Evolutionary conservation across 208 protist genomes (phyloP), one percentile per base, ranked within the genome.

Genomic region (Herpetomonas muscarum): DNA sequence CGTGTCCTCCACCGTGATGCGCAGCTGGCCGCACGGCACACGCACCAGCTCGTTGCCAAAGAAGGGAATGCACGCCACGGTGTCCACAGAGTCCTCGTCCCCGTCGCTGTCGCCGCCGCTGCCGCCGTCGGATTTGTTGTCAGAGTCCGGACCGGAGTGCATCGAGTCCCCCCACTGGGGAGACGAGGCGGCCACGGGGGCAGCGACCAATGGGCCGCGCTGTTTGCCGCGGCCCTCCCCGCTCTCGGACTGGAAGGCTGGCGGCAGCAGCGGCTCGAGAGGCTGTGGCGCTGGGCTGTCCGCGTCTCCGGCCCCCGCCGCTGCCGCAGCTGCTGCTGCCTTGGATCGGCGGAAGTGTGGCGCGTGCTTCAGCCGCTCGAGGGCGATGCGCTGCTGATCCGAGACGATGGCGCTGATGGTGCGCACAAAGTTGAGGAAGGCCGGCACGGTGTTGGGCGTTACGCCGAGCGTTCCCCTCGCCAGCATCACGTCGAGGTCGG

Each of bases 381-480:
- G 29, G 1, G 83, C 75, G 19, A 68, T 45, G 55, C 54, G 57
- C 25, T 74, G 58, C 58, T 90, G 87, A 24, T 75, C 71, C 1
- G 72, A 49, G 19, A 92, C 62, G 46, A 85, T 71, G 28, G 53
- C 51, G 50, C 88, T 83, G 41, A 84, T 62, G 52, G 66, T 71
- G 28, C 61, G 71, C 47, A 92, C 54, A 7, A 83, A 67, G 56
- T 49, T 76, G 0, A 94, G 46, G 26, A 92, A 67, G 9, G 79
- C 76, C 0, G 84, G 82, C 2, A 81, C 79, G 17, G 88, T 92
- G 52, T 70, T 88, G 45, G 88, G 88, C 2, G 88, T 92, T 13
- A 92, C 61, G 3, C 83, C 76, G 9, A 92, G 61, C 22, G 70
- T 89, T 25, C 79, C 66, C 12, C 61, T 64, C 7, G 47, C 34